phyloP scores from a whole-genome alignment of 129 eudicot genomes.

The Lactuca saligna region DNA sequence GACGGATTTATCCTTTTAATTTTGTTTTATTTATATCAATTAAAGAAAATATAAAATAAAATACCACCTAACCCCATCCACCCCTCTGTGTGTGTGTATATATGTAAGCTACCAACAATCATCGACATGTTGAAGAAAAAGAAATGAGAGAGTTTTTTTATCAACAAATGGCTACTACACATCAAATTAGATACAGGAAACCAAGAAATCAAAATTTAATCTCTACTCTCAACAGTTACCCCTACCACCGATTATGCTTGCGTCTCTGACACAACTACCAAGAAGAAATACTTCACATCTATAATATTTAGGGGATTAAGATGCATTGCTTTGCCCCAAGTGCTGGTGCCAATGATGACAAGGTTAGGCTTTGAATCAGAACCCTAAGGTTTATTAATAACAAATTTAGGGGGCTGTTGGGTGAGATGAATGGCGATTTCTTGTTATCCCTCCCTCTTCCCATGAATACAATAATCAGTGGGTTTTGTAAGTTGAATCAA shows the following conservation, averaged over 20 bases:
- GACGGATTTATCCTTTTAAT: too few species aligned
- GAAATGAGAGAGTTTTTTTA: conserved; percentile 29
- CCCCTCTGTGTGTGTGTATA: background rate
- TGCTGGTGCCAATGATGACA: conserved; percentile 78
- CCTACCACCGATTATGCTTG: conserved; percentile 21
- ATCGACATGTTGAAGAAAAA: background rate
- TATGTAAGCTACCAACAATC: background rate
- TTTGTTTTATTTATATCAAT: too few species aligned
- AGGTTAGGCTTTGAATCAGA: background rate
- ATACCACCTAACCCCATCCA: too few species aligned
- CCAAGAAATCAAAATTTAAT: conserved; percentile 56
- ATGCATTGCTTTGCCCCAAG: conserved; percentile 78
- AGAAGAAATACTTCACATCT: conserved; percentile 52
- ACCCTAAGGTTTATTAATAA: too few species aligned
- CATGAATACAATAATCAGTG: too few species aligned
- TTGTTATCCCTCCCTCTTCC: too few species aligned
- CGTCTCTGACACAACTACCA: conserved; percentile 11
- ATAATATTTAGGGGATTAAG: conserved; percentile 66
- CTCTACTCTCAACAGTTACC: conserved; percentile 50
- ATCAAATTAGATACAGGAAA: conserved; percentile 42
- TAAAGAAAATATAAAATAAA: too few species aligned
- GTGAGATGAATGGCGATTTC: too few species aligned
- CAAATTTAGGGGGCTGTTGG: too few species aligned
- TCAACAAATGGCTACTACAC: conserved; percentile 39
- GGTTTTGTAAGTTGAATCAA: too few species aligned